phyloP scores from a whole-genome alignment of 768 basidiomycete genomes.

The Rubroboletus satanas region DNA sequence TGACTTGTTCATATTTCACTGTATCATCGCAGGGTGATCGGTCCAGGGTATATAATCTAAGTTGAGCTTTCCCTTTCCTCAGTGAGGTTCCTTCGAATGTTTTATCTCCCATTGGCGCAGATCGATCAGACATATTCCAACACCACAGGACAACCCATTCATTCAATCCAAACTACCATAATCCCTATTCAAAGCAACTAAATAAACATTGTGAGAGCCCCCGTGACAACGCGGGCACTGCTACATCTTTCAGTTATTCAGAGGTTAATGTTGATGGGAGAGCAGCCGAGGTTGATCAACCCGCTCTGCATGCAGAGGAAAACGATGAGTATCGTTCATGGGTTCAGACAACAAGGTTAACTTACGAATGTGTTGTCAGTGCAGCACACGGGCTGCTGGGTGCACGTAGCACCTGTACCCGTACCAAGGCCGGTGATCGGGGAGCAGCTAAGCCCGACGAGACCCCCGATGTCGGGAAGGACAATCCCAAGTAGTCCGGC shows the following conservation, averaged over 20 bases:
- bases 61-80: too few relatives aligned
- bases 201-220: not conserved
- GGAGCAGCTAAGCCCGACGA: conserved; percentile 8
- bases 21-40: too few relatives aligned
- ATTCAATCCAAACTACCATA: not conserved
- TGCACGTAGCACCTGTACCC: conserved; percentile 6
- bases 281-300: conserved; percentile 12
- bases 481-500: not conserved
- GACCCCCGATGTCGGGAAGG: not conserved
- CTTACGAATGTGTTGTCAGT: conserved; percentile 11
- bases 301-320: conserved; percentile 1
- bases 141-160: not conserved
- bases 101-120: too few relatives aligned
- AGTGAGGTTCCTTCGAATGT: not conserved
- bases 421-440: not conserved
- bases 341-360: not conserved
- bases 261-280: not conserved
- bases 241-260: not conserved
- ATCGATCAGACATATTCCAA: not conserved
- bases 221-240: not conserved
- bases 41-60: too few relatives aligned
- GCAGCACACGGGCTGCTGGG: conserved; percentile 19
- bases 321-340: not conserved
- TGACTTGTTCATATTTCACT: too few relatives aligned
- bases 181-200: not conserved